These are phyloP conservation scores for Exophiala xenobiotica DNA, from an alignment of 2,329 filamentous ascomycete species.

Conservation along the genomic window DNA sequence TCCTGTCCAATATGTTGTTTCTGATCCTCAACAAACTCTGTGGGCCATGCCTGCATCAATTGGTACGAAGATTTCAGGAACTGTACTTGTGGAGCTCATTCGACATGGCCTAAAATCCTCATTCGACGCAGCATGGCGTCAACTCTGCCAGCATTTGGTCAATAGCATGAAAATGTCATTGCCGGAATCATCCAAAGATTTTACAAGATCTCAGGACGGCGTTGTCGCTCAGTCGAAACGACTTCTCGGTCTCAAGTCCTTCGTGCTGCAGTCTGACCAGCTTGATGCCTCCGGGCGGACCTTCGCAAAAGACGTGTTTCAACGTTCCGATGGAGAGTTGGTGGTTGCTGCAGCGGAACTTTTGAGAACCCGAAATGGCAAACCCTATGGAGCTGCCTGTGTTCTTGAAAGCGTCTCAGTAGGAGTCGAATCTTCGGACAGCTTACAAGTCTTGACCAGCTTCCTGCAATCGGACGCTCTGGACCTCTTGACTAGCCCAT, in stretches of 20 bases:
- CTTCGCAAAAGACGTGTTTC: conserved; percentile 21
- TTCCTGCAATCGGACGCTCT: conserved; percentile 59
- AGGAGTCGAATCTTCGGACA: conserved; percentile 32
- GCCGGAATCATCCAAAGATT: conserved; percentile 78
- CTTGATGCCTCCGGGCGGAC: background rate
- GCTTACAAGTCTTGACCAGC: conserved; percentile 44
- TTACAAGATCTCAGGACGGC: conserved; percentile 67
- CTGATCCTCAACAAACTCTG: conserved; percentile 44
- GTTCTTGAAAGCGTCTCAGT: conserved; percentile 55
- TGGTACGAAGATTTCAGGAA: conserved; percentile 39
- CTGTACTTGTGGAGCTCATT: conserved; percentile 40
- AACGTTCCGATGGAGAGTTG: conserved; percentile 29
- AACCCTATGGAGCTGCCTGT: conserved; percentile 64
- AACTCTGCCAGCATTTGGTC: conserved; percentile 61
- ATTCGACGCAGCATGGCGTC: conserved; percentile 61
- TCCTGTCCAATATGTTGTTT: conserved; percentile 54
- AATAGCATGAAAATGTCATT: conserved; percentile 70
- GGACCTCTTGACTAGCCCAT: conserved; percentile 65
- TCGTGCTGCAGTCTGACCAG: conserved; percentile 2
- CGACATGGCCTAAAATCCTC: conserved; percentile 39
- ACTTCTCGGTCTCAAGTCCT: conserved; percentile 61
- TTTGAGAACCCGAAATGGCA: conserved; percentile 58
- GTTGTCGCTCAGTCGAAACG: conserved; percentile 66
- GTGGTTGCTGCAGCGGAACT: conserved; percentile 51
- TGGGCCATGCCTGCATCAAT: conserved; percentile 51